Evolutionary conservation across 225 moss, liverwort and hornwort genomes (phyloP).

Genomic region (Antitrichia curtipendula): DNA sequence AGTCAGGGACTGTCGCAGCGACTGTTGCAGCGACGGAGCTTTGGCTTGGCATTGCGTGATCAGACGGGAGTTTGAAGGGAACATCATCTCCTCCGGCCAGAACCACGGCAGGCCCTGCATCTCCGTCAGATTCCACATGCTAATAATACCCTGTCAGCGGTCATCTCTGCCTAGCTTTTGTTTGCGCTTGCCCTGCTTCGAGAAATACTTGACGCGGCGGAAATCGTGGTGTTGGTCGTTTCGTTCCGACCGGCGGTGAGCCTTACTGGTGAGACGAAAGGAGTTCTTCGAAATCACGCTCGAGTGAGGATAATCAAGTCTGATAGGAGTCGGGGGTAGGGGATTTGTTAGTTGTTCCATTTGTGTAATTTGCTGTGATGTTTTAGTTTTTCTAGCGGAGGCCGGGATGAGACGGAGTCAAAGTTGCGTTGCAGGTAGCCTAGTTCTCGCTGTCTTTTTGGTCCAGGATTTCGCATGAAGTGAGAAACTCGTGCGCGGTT

Average conservation of each 20-base stretch:
- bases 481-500: background rate
- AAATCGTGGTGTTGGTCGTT: conserved; percentile 16
- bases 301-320: background rate
- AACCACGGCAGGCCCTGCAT: background rate
- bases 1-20: background rate
- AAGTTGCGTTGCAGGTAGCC: background rate
- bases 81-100: background rate
- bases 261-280: background rate
- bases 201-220: background rate
- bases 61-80: background rate
- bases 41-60: background rate
- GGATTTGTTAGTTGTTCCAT: background rate
- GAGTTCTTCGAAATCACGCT: background rate
- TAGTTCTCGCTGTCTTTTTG: background rate
- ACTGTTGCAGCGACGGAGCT: conserved; percentile 4
- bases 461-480: background rate
- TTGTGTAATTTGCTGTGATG: background rate
- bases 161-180: background rate
- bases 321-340: background rate
- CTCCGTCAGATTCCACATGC: conserved; percentile 15
- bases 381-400: background rate
- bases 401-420: background rate
- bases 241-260: background rate
- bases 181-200: background rate
- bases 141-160: conserved; percentile 18